These are phyloP conservation scores for Omphalea diandra DNA, from an alignment of 441 rosid genomes.

Conservation along the genomic window DNA sequence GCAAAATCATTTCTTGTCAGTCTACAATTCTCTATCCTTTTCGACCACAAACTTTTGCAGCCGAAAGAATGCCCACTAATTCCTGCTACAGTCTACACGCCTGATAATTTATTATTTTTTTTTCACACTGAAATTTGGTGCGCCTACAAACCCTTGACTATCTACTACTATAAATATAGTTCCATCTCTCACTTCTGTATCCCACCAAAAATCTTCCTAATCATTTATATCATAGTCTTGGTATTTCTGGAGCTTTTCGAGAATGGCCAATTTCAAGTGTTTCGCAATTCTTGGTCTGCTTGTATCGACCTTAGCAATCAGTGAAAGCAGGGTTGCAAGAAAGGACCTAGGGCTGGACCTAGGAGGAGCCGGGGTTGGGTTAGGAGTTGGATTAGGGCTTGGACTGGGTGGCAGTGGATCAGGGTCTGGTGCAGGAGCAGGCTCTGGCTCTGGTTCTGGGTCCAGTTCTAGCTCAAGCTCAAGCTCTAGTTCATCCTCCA, in stretches of 20 bases:
- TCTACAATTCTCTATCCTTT: conserved; percentile 10
- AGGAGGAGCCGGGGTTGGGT: conserved; percentile 53
- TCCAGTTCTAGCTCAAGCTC: conserved; percentile 48
- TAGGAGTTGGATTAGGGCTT: conserved; percentile 55
- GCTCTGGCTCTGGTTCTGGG: conserved; percentile 31
- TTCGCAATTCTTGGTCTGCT: conserved; percentile 40
- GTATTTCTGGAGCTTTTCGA: conserved; percentile 12
- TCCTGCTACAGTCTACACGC: conserved; percentile 18
- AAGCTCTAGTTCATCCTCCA: conserved; percentile 49
- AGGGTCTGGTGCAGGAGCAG: conserved; percentile 59
- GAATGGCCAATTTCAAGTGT: conserved; percentile 36
- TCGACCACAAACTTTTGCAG: conserved; percentile 13
- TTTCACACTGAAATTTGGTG: too few species aligned
- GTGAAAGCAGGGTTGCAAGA: conserved; percentile 50
- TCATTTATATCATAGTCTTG: background rate
- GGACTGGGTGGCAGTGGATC: conserved; percentile 68
- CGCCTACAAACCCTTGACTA: too few species aligned
- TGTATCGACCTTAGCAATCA: conserved; percentile 32
- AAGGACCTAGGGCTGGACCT: conserved; percentile 63
- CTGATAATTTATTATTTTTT: conserved; percentile 8
- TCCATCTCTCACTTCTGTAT: too few species aligned
- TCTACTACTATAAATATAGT: too few species aligned
- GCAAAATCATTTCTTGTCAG: conserved; percentile 1
- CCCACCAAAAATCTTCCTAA: background rate
- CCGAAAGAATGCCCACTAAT: conserved; percentile 17